Evolutionary conservation across 768 basidiomycete genomes (phyloP).

Genomic region (Tylopilus intermedius): DNA sequence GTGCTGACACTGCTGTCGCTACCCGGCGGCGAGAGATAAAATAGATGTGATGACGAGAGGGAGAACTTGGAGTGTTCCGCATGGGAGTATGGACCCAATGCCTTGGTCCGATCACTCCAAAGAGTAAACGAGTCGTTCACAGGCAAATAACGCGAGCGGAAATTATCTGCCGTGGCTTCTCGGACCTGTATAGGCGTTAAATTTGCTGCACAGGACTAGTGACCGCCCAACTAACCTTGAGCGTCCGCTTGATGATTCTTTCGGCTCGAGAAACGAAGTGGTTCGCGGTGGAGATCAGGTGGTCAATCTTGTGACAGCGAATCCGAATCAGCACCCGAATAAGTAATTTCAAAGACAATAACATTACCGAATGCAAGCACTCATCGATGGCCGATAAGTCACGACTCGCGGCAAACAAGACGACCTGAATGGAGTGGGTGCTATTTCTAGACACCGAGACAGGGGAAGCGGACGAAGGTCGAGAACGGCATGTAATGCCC

Average conservation of each 20-base stretch:
- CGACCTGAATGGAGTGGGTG: slow-evolving; percentile 41
- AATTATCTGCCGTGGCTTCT: slow-evolving; percentile 40
- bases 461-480: slow-evolving; percentile 1
- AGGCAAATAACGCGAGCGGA: slow-evolving; percentile 31
- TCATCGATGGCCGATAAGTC: slow-evolving; percentile 56
- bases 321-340: slow-evolving; percentile 7
- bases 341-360: slow-evolving; percentile 7
- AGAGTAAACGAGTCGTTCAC: slow-evolving; percentile 19
- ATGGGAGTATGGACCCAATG: background rate
- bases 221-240: slow-evolving; percentile 41
- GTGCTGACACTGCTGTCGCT: slow-evolving; percentile 9
- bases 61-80: slow-evolving; percentile 1
- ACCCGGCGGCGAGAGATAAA: slow-evolving; percentile 22
- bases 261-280: slow-evolving; percentile 57
- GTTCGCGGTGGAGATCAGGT: slow-evolving; percentile 49
- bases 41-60: slow-evolving; percentile 7
- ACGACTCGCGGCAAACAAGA: slow-evolving; percentile 48
- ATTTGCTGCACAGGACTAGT: slow-evolving; percentile 2
- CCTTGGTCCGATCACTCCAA: slow-evolving; percentile 9
- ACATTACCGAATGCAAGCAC: slow-evolving; percentile 48
- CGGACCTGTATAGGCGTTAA: slow-evolving; percentile 39
- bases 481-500: slow-evolving; percentile 17
- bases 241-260: slow-evolving; percentile 48
- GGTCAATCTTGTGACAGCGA: slow-evolving; percentile 41
- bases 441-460: slow-evolving; percentile 32